Percentiles rank a stretch among this genome's conserved stretches.
Conservation (phyloP, 768 basidiomycete species). For the Trametes villosa region DNA sequence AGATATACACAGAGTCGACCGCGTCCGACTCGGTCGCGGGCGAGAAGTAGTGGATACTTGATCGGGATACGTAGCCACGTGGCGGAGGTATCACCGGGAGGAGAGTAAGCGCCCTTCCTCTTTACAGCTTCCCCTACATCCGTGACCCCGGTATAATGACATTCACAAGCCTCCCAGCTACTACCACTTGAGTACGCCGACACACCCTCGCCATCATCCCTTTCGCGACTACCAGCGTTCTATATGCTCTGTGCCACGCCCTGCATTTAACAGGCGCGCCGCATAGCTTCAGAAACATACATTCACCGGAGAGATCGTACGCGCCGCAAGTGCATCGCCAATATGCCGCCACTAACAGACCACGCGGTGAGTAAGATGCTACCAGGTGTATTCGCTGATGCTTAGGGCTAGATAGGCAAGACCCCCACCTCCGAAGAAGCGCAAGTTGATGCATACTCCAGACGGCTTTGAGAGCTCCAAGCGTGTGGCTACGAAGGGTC, state of each 20-base stretch:
- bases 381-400: not conserved
- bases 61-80: constrained; percentile 16
- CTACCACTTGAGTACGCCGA: too few relatives aligned
- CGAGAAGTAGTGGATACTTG: not conserved
- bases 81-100: constrained; percentile 1
- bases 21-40: not conserved
- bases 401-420: not conserved
- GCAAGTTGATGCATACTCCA: constrained; percentile 13
- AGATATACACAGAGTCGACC: too few relatives aligned
- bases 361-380: not conserved
- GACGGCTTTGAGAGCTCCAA: constrained; percentile 16
- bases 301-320: too few relatives aligned
- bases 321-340: not conserved
- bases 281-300: not conserved
- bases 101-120: too few relatives aligned
- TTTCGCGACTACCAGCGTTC: too few relatives aligned
- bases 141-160: too few relatives aligned
- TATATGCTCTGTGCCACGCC: too few relatives aligned
- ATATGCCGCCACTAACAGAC: not conserved
- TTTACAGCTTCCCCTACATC: too few relatives aligned
- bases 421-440: constrained; percentile 13
- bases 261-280: not conserved
- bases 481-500: not conserved
- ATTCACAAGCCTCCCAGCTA: too few relatives aligned
- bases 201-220: too few relatives aligned